Base-by-base conservation (phyloP, 371 early-diverging fungal species). In the Mortierella sp. region DNA sequence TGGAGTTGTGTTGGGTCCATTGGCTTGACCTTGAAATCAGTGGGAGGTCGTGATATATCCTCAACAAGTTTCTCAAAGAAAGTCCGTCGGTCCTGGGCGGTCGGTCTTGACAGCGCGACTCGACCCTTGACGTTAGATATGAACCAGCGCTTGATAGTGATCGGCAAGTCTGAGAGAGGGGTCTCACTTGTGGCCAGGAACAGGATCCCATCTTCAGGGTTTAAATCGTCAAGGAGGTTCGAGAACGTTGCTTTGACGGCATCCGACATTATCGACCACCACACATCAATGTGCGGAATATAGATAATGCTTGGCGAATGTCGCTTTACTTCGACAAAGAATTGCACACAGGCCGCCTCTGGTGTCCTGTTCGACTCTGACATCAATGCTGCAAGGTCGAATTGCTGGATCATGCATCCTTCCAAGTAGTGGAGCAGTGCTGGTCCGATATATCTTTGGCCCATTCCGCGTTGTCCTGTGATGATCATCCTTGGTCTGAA, bases 401-500 rank as follows among this genome's bases (percentile, higher is more conserved):
- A 67, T 12, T 77, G 71, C 21, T 83, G 80, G 31, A 86, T 80
- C 6, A 80, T 72, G 25, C 82, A 78, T 9, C 84, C 80, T 45
- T 88, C 88, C 4, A 87, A 50, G 39, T 70, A 54, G 22, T 85
- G 78, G 13, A 86, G 61, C 3, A 82, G 67, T 0, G 86, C 88
- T 0, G 83, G 82, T 0, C 83, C 85, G 27, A 87, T 61, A 13
- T 72, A 50, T 2, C 59, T 63, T 55, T 86, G 86, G 2, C 86
- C 86, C 84, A 85, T 82, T 2, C 86, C 86, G 8, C 79, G 55
- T 12, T 60, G 19, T 9, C 89, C 89, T n/a, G 68, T 72, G 19
- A 88, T 70, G n/a, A 86, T 74, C 28, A 86, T 65, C 5, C 87
- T 78, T 6, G 87, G 87, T 29, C 82, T 69, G 57, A 83, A 82